Evolutionary conservation across 345 rosid genomes (phyloP).

Genomic region (Alliaria petiolata): DNA sequence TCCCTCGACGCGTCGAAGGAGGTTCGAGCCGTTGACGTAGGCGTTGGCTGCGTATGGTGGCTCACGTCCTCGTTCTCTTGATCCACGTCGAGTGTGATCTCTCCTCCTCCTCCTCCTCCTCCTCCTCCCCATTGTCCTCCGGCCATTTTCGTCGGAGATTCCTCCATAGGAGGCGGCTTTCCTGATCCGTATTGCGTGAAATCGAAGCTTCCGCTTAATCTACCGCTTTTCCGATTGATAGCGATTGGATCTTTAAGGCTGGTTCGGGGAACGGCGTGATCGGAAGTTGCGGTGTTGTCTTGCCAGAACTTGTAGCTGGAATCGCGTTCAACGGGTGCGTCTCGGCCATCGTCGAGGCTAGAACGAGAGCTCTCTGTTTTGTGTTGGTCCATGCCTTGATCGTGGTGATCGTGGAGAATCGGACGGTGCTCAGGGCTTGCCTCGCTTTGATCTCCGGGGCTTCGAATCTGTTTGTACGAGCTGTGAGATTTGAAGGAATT

Average conservation of each 20-base stretch:
- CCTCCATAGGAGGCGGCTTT: constrained; percentile 17
- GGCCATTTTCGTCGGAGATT: constrained; percentile 20
- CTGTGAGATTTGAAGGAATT: constrained; percentile 52
- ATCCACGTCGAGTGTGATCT: constrained; percentile 73
- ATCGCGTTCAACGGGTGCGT: constrained; percentile 24
- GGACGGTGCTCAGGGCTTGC: constrained; percentile 47
- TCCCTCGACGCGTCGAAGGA: constrained; percentile 38
- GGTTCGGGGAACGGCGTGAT: neutral
- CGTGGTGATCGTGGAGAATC: constrained; percentile 38
- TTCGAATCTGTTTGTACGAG: constrained; percentile 36
- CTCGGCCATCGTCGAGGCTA: neutral
- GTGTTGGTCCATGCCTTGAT: neutral
- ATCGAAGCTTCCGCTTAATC: constrained; percentile 32
- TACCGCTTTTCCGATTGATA: neutral
- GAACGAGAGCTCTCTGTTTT: constrained; percentile 20
- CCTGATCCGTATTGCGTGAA: constrained; percentile 10
- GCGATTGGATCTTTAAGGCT: neutral
- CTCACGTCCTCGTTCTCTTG: constrained; percentile 51
- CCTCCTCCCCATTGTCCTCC: constrained; percentile 8
- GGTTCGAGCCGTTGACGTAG: constrained; percentile 21
- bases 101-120: constrained; percentile 50
- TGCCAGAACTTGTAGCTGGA: constrained; percentile 42
- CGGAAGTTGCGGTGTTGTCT: constrained; percentile 3
- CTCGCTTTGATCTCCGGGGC: constrained; percentile 7
- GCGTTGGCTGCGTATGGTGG: constrained; percentile 16